Conservation (phyloP, 1,284 basidiomycete genomes). For the Boletus albobrunnescens region DNA sequence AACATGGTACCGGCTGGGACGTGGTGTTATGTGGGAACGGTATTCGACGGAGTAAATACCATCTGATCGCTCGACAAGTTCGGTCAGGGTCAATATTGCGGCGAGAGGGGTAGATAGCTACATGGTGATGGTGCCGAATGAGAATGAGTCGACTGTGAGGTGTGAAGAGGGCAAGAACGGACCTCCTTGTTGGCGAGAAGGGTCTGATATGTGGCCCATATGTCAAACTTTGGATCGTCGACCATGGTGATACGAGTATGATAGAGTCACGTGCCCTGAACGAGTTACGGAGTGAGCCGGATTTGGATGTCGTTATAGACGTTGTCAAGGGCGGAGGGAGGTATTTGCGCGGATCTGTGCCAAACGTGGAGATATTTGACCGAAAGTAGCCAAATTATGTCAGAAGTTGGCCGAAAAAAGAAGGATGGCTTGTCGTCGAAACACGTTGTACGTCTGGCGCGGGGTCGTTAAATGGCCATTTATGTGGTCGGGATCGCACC, state of each 20-base stretch:
- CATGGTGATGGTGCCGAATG: no score
- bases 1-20: slow-evolving; percentile 79
- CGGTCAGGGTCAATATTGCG: slow-evolving; percentile 77
- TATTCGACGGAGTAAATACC: slow-evolving; percentile 37
- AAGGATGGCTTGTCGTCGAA: slow-evolving; percentile 43
- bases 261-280: slow-evolving; percentile 13
- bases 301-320: slow-evolving; percentile 18
- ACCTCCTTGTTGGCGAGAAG: slow-evolving; percentile 60
- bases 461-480: slow-evolving; percentile 38
- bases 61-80: slow-evolving; percentile 71
- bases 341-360: slow-evolving; percentile 28
- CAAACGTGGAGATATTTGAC: slow-evolving; percentile 13
- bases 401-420: slow-evolving; percentile 19
- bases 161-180: slow-evolving; percentile 13
- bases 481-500: slow-evolving; percentile 48
- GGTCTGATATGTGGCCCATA: slow-evolving; percentile 52
- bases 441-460: slow-evolving; percentile 54
- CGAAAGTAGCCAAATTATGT: slow-evolving; percentile 20
- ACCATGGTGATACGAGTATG: slow-evolving; percentile 9
- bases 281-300: neutral
- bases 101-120: slow-evolving; percentile 85
- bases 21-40: slow-evolving; percentile 12
- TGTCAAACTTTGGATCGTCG: slow-evolving; percentile 40
- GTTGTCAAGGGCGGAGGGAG: slow-evolving; percentile 25
- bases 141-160: neutral